Evolutionary conservation across 257 asterid species (phyloP).

Genomic region (Buddleja alternifolia): DNA sequence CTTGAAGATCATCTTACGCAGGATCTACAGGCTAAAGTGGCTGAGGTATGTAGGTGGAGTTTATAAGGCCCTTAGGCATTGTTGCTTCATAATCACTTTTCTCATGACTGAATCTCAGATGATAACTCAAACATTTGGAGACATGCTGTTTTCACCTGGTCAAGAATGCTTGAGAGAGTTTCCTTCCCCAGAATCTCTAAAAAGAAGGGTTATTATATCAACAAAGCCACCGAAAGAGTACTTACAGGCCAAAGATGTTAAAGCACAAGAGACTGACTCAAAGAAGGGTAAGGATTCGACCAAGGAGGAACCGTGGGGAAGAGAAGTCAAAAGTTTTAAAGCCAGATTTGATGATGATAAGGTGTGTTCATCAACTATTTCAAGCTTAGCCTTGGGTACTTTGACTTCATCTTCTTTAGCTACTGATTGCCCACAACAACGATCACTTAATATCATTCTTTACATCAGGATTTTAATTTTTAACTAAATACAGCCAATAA

Average conservation of each 20-base stretch:
- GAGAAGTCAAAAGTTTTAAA: constrained; percentile 31
- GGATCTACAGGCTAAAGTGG: constrained; percentile 44
- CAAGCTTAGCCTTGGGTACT: constrained; percentile 9
- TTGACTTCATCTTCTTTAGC: too few species aligned
- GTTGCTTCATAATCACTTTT: not conserved
- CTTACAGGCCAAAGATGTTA: constrained; percentile 32
- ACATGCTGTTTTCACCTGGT: constrained; percentile 42
- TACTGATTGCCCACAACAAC: too few species aligned
- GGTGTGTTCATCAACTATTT: constrained; percentile 25
- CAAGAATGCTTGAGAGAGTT: constrained; percentile 41
- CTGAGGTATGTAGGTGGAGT: constrained; percentile 35
- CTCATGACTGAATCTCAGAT: constrained; percentile 34
- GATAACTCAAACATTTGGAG: constrained; percentile 49
- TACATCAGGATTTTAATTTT: too few species aligned
- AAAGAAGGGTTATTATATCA: constrained; percentile 42
- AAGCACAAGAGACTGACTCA: constrained; percentile 26
- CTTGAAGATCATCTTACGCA: constrained; percentile 52
- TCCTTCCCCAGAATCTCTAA: constrained; percentile 44
- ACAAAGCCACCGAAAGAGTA: constrained; percentile 54
- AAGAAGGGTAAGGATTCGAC: constrained; percentile 24
- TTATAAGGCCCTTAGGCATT: not conserved
- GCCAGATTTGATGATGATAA: constrained; percentile 18
- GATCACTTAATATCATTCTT: too few species aligned
- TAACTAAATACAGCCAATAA: too few species aligned
- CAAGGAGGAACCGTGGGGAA: constrained; percentile 36